These are phyloP conservation scores for Pythium periplocum DNA, from an alignment of 352 stramenopile species.

Conservation along the genomic window DNA sequence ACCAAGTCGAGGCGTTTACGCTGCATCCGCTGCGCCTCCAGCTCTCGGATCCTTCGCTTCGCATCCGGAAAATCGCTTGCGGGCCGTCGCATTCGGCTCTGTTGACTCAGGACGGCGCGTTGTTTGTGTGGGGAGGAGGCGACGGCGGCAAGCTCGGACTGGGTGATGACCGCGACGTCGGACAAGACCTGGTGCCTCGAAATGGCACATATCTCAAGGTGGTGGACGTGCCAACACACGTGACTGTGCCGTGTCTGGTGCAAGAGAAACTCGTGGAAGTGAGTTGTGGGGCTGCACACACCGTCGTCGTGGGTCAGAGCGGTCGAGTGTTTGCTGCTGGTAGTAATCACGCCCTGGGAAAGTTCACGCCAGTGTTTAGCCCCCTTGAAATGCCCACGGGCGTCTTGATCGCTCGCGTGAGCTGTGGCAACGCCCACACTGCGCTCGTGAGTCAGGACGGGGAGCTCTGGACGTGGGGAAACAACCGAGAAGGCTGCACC, in stretches of 20 bases:
- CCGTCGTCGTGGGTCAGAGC: constrained; percentile 33
- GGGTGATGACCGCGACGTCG: constrained; percentile 54
- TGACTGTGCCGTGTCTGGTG: constrained; percentile 27
- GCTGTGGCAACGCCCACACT: constrained; percentile 66
- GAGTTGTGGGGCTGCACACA: constrained; percentile 63
- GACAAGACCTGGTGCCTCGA: constrained; percentile 51
- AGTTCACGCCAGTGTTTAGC: constrained; percentile 58
- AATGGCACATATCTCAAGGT: constrained; percentile 42
- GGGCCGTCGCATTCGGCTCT: constrained; percentile 73
- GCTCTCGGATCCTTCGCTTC: constrained; percentile 14
- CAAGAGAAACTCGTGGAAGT: constrained; percentile 56
- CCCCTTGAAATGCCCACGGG: constrained; percentile 14
- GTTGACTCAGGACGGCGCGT: constrained; percentile 39
- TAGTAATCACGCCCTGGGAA: constrained; percentile 54
- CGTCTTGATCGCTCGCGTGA: constrained; percentile 34
- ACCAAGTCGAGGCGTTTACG: constrained; percentile 53
- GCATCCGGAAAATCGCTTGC: constrained; percentile 63
- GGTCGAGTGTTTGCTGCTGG: constrained; percentile 55
- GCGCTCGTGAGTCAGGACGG: constrained; percentile 53
- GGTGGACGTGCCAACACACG: constrained; percentile 31
- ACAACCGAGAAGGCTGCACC: constrained; percentile 59
- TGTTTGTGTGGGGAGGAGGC: constrained; percentile 74
- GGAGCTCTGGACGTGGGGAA: constrained; percentile 74
- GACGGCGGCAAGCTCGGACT: constrained; percentile 70
- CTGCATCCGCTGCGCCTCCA: constrained; percentile 40